phyloP scores from a whole-genome alignment of 768 basidiomycete species.

The Rhizopogon vinicolor region DNA sequence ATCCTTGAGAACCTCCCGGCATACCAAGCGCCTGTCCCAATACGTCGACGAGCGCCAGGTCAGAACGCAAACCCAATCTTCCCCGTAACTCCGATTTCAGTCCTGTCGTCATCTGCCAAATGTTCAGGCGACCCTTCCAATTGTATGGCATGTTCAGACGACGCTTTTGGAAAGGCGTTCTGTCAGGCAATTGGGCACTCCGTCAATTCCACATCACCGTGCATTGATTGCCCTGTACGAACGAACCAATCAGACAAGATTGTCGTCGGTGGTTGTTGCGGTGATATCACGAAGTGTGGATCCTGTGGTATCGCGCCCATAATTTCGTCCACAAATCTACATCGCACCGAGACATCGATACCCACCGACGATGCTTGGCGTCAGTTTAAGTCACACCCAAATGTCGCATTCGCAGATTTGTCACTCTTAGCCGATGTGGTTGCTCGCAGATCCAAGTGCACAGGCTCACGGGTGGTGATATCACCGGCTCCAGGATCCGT shows the following conservation, averaged over 20 bases:
- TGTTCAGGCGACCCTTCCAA: slow-evolving; percentile 88
- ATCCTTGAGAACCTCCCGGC: slow-evolving; percentile 75
- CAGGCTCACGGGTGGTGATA: slow-evolving; percentile 61
- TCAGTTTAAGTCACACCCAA: slow-evolving; percentile 83
- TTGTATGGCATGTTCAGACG: slow-evolving; percentile 81
- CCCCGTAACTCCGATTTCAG: slow-evolving; percentile 35
- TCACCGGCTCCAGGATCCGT: slow-evolving; percentile 47
- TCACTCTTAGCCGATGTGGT: slow-evolving; percentile 85
- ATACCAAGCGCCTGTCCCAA: slow-evolving; percentile 79
- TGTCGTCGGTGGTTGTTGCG: slow-evolving; percentile 32
- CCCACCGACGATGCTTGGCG: slow-evolving; percentile 83
- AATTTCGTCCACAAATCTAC: slow-evolving; percentile 16
- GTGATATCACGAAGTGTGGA: slow-evolving; percentile 26
- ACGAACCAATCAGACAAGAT: slow-evolving; percentile 21
- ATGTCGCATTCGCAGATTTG: slow-evolving; percentile 81
- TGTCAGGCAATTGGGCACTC: slow-evolving; percentile 71
- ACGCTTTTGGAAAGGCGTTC: slow-evolving; percentile 85
- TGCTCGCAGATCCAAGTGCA: slow-evolving; percentile 74
- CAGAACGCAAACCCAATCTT: slow-evolving; percentile 48
- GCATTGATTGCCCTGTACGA: slow-evolving; percentile 50
- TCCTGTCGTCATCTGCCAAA: slow-evolving; percentile 29
- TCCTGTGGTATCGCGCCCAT: slow-evolving; percentile 29
- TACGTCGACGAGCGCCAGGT: slow-evolving; percentile 51
- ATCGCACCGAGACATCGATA: slow-evolving; percentile 45
- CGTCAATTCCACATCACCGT: slow-evolving; percentile 46